Evolutionary conservation across 1,139 yeast species (phyloP).

Genomic region (Kazachstania sp.): DNA sequence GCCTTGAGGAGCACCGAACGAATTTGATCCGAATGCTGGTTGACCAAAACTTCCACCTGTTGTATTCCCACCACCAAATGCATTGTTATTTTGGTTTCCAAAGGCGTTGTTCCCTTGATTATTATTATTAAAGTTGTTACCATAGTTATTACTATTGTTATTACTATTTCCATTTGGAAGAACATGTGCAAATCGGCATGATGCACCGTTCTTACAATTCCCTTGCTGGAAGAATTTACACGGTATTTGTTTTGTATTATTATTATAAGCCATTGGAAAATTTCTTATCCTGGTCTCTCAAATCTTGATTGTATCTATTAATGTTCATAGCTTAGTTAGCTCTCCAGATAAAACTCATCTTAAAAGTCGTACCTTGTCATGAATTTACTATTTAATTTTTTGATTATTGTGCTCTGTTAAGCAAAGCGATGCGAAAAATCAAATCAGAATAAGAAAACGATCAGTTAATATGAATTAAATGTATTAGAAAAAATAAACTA

Average conservation of each 20-base stretch:
- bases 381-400: no score
- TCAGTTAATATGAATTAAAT: not conserved
- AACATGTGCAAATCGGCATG: constrained; percentile 37
- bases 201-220: constrained; percentile 33
- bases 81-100: constrained; percentile 4
- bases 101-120: constrained; percentile 2
- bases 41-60: not conserved
- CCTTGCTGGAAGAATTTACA: constrained; percentile 38
- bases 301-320: no score
- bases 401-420: no score
- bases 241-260: constrained; percentile 25
- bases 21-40: constrained; percentile 1
- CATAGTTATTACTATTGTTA: constrained; percentile 8
- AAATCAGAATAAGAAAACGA: not conserved
- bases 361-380: no score
- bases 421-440: not conserved
- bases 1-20: not conserved
- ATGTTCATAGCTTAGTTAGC: no score
- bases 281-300: not conserved
- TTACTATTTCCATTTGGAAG: constrained; percentile 13
- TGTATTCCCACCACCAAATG: constrained; percentile 4
- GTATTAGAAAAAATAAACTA: not conserved
- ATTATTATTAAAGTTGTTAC: constrained; percentile 9
- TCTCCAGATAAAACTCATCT: no score
- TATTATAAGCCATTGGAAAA: constrained; percentile 6